Base-by-base conservation (phyloP, 495 filamentous ascomycete species). In the Amniculicola lignicola region DNA sequence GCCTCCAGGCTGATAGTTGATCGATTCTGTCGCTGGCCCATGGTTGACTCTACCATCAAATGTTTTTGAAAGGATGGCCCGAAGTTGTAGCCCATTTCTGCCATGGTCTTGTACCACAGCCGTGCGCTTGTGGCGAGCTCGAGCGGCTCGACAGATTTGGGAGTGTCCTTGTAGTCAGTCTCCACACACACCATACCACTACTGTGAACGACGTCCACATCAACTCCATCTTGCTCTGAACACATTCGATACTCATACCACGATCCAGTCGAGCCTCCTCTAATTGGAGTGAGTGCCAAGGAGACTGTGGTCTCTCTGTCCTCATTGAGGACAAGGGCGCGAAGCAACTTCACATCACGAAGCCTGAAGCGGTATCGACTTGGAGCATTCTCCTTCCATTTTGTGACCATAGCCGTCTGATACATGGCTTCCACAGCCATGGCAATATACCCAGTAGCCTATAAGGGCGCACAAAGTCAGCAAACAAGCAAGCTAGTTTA, bases 361-460 rank as follows among this genome's bases (percentile, higher is more conserved):
- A 54, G 31, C n/a, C n/a, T n/a, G n/a, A n/a, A n/a, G 3, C 27
- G 35, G 18, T 31, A 54, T 14, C 14, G 10, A 15, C 28, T 11
- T 4, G 29, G 11, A 9, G 35, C 33, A 29, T 31, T 24, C 4
- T n/a, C 12, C 3, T 33, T 14, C 2, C 2, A 7, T 4, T 38
- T 23, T 2, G 23, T 9, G 6, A 35, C 4, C 25, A 11, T 31
- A 3, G 22, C 31, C 2, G 27, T 54, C 21, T 54, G 51, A 21
- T 7, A 54, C 21, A 50, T 55, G 15, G 56, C 56, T 29, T 60
- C 56, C 1, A 54, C 29, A 4, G 56, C 56, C 38, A 55, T 55
- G 9, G 51, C 56, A 21, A 60, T 41, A 27, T 54, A 60, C 5
- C 50, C 56, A 37, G n/a, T n/a, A n/a, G n/a, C n/a, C n/a, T n/a